Conservation (phyloP, 352 stramenopile species). For the Phytophthora multivora region DNA sequence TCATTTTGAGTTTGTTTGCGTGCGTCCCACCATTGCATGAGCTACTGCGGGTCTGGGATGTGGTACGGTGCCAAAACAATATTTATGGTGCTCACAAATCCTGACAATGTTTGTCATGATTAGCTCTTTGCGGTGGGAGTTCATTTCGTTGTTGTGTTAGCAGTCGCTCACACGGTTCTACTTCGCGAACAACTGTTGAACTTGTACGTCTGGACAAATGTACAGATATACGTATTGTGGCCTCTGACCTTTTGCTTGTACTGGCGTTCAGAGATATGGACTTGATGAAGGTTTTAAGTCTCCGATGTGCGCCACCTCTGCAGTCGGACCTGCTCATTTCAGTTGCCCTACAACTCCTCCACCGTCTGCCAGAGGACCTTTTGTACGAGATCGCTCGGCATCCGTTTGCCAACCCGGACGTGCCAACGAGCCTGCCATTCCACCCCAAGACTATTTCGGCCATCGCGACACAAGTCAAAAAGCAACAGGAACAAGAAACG, state of each 20-base stretch:
- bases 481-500: slow-evolving; percentile 30
- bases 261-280: slow-evolving; percentile 68
- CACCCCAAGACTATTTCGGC: slow-evolving; percentile 53
- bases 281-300: slow-evolving; percentile 90
- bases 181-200: slow-evolving; percentile 84
- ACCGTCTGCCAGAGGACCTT: slow-evolving; percentile 85
- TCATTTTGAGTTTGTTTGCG: slow-evolving; percentile 91
- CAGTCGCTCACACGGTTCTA: slow-evolving; percentile 87
- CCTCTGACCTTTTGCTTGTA: not conserved
- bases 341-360: slow-evolving; percentile 83
- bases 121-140: slow-evolving; percentile 91
- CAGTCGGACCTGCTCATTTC: slow-evolving; percentile 87
- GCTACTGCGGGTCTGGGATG: slow-evolving; percentile 91
- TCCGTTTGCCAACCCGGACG: slow-evolving; percentile 76
- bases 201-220: slow-evolving; percentile 48
- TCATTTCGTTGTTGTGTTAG: slow-evolving; percentile 92
- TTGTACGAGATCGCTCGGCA: slow-evolving; percentile 88
- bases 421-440: slow-evolving; percentile 56
- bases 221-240: not conserved
- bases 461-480: slow-evolving; percentile 52
- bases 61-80: slow-evolving; percentile 44
- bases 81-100: too few relatives aligned
- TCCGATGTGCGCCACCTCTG: slow-evolving; percentile 78
- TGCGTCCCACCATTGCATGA: slow-evolving; percentile 90
- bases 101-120: not conserved